Evolutionary conservation across 495 filamentous ascomycete genomes (phyloP).

Genomic region (Talaromyces trachyspermus): DNA sequence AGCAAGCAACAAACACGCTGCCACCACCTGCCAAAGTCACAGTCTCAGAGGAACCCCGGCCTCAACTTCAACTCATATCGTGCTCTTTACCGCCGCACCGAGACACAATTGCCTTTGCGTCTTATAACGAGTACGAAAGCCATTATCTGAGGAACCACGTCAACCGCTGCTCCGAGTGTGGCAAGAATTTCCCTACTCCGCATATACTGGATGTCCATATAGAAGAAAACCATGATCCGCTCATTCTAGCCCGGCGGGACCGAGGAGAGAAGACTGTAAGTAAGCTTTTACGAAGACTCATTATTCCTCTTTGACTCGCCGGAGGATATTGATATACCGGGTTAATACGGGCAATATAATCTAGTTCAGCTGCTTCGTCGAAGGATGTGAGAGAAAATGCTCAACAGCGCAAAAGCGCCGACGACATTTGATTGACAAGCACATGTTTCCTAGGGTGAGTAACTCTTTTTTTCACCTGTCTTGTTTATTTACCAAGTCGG

Average conservation of each 20-base stretch:
- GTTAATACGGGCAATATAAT: no score
- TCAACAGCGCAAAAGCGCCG: constrained; percentile 73
- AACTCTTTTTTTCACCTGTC: not conserved
- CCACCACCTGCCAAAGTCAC: constrained; percentile 6
- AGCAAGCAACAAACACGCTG: not conserved
- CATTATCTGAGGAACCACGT: constrained; percentile 77
- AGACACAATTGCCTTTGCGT: constrained; percentile 57
- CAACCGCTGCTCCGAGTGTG: constrained; percentile 77
- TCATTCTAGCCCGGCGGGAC: constrained; percentile 61
- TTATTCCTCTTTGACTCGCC: no score
- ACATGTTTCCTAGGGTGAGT: constrained; percentile 73
- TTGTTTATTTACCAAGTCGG: no score
- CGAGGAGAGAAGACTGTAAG: constrained; percentile 81
- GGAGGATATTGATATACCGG: no score
- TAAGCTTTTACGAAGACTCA: no score
- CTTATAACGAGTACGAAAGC: constrained; percentile 76
- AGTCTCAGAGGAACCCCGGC: not conserved
- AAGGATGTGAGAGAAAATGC: constrained; percentile 81
- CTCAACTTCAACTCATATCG: constrained; percentile 45
- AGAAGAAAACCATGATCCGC: constrained; percentile 82
- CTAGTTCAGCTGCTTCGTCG: constrained; percentile 83
- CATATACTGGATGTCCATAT: constrained; percentile 78
- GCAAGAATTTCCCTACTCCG: constrained; percentile 67
- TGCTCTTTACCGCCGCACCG: constrained; percentile 77
- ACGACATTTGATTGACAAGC: constrained; percentile 87